A percentile compares a stretch with the other conserved stretches of the same genome.
phyloP scores from a whole-genome alignment of 2,329 filamentous ascomycete genomes.

The Didymella segeticola region DNA sequence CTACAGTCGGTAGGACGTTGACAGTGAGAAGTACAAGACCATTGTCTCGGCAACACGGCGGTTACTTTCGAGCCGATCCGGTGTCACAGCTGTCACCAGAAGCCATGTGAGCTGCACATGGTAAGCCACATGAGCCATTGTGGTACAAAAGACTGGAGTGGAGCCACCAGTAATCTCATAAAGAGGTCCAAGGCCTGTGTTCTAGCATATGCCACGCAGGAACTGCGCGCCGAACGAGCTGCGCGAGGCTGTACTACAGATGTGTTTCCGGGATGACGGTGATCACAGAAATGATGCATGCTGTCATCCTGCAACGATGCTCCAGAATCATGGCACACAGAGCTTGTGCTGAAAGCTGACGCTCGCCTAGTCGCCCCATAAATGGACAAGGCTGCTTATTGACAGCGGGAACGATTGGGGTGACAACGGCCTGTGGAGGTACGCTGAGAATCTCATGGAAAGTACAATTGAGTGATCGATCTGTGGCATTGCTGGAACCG shows the following conservation, averaged over 20 bases:
- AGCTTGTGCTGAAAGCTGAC: neutral
- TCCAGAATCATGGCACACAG: neutral
- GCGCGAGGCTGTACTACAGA: constrained; percentile 20
- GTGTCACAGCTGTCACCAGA: constrained; percentile 43
- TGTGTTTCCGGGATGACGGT: constrained; percentile 13
- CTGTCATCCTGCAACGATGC: constrained; percentile 4
- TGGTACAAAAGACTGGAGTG: constrained; percentile 23
- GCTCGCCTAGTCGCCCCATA: neutral
- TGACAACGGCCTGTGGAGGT: neutral
- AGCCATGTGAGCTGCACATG: constrained; percentile 41
- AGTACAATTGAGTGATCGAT: neutral
- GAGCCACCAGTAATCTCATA: constrained; percentile 9
- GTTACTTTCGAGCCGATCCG: constrained; percentile 36
- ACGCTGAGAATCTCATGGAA: neutral
- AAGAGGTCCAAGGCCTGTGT: neutral
- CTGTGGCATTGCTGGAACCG: neutral
- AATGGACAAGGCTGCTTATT: neutral
- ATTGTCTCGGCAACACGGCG: constrained; percentile 25
- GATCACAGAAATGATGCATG: constrained; percentile 5
- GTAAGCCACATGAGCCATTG: constrained; percentile 28
- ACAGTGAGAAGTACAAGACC: constrained; percentile 16
- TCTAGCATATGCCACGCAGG: constrained; percentile 28
- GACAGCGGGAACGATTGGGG: constrained; percentile 1
- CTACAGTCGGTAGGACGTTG: neutral
- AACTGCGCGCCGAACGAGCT: constrained; percentile 37